Evolutionary conservation across 2,329 filamentous ascomycete species (phyloP).

Genomic region (Aureobasidium sp.): DNA sequence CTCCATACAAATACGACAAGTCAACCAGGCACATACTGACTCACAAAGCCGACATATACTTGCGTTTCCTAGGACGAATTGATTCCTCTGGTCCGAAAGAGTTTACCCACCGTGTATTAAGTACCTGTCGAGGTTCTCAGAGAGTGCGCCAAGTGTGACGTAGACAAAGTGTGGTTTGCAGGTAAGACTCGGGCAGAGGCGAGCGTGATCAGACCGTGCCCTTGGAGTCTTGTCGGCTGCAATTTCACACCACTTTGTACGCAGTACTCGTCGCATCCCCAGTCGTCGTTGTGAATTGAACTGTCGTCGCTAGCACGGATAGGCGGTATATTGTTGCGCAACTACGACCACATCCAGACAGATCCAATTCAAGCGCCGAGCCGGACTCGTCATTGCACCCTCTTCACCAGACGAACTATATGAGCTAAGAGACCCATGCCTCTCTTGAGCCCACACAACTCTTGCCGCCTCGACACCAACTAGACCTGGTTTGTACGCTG

Average conservation of each 20-base stretch:
- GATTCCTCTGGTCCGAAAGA: not conserved
- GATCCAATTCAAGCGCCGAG: slow-evolving; percentile 11
- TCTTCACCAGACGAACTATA: slow-evolving; percentile 1
- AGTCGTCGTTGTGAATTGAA: not conserved
- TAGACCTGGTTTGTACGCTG: not conserved
- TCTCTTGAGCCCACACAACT: not conserved
- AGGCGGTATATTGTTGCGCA: slow-evolving; percentile 12
- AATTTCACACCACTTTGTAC: slow-evolving; percentile 6
- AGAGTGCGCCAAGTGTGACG: slow-evolving; percentile 14
- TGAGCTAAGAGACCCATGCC: slow-evolving; percentile 7
- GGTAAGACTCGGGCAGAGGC: not conserved
- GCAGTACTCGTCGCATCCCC: not conserved
- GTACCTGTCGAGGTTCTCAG: no score
- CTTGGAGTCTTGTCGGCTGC: not conserved
- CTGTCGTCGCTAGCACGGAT: slow-evolving; percentile 11
- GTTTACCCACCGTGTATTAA: no score
- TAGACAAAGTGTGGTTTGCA: not conserved
- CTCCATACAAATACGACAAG: not conserved
- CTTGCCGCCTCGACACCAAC: not conserved
- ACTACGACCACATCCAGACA: slow-evolving; percentile 5
- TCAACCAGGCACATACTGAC: not conserved
- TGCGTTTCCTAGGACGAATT: not conserved
- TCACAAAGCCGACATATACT: no score
- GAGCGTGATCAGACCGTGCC: not conserved
- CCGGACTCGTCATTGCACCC: slow-evolving; percentile 1